These are phyloP conservation scores for Chlamydomonas incerta DNA, from an alignment of 139 green algal species.

Conservation along the genomic window DNA sequence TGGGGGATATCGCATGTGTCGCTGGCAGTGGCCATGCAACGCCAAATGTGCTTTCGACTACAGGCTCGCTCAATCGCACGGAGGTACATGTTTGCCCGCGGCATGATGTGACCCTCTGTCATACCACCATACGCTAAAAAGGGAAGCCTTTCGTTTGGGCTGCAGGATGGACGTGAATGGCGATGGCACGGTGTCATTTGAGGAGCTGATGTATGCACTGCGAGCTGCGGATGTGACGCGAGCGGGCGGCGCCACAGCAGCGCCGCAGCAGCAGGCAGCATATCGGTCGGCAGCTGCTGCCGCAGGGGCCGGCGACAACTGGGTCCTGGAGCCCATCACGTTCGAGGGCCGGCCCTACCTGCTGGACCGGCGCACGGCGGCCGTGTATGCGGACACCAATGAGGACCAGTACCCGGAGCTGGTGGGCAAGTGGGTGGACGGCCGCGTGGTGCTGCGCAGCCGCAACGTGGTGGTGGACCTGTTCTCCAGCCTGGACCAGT, in stretches of 20 bases:
- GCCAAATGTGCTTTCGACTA: too few relatives aligned
- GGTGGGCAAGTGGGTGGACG: conserved; percentile 35
- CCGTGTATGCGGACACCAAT: conserved; percentile 26
- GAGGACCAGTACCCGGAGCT: conserved; percentile 34
- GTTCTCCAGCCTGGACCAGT: conserved; percentile 34
- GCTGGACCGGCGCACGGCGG: conserved; percentile 25
- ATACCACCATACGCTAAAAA: too few relatives aligned
- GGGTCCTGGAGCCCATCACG: conserved; percentile 22
- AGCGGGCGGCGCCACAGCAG: too few relatives aligned
- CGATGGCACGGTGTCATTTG: not conserved
- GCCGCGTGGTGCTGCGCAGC: conserved; percentile 15
- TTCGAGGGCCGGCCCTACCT: conserved; percentile 27
- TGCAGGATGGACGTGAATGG: not conserved
- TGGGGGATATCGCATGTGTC: too few relatives aligned
- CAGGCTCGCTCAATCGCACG: too few relatives aligned
- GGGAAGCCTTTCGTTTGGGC: too few relatives aligned
- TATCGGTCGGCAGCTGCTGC: too few relatives aligned
- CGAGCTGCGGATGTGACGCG: not conserved
- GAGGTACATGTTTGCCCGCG: too few relatives aligned
- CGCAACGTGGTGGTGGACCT: conserved; percentile 34
- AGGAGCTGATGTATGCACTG: not conserved
- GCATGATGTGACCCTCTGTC: too few relatives aligned
- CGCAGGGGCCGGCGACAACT: too few relatives aligned
- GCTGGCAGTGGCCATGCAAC: too few relatives aligned
- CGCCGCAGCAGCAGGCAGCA: too few relatives aligned